A percentile compares a stretch with the other conserved stretches of the same genome.
phyloP scores from a whole-genome alignment of 2,329 filamentous ascomycete species.

The Cercospora nicotianae region DNA sequence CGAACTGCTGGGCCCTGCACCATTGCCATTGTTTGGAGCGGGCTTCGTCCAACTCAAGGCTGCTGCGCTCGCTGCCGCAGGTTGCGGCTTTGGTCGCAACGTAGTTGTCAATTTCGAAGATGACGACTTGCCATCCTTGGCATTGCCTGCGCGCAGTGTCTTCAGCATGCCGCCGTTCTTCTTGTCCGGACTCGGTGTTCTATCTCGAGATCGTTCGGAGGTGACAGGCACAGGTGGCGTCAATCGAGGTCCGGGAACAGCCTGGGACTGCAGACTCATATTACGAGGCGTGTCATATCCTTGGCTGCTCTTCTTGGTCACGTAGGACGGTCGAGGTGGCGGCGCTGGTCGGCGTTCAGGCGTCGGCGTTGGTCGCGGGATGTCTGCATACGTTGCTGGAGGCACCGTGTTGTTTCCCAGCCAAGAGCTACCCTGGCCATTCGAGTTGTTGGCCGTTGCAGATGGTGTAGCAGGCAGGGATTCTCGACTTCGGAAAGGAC shows the following conservation, averaged over 20 bases:
- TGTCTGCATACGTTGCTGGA: conserved; percentile 73
- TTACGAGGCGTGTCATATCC: conserved; percentile 30
- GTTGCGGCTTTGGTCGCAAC: conserved; percentile 48
- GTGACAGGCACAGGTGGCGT: conserved; percentile 22
- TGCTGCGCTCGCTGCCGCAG: conserved; percentile 62
- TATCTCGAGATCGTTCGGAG: conserved; percentile 41
- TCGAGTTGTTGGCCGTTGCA: conserved; percentile 15
- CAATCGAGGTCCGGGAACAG: conserved; percentile 18
- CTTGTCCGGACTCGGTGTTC: conserved; percentile 64
- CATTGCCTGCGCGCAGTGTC: conserved; percentile 34
- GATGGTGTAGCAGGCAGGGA: conserved; percentile 24
- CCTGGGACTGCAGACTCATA: conserved; percentile 31
- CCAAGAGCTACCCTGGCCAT: conserved; percentile 45
- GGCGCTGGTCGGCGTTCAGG: conserved; percentile 30
- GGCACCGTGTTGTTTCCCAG: conserved; percentile 82
- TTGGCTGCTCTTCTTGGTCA: conserved; percentile 50
- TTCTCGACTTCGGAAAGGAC: conserved; percentile 31
- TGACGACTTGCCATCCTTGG: conserved; percentile 33
- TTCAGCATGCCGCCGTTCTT: conserved; percentile 55
- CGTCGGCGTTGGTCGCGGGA: conserved; percentile 61
- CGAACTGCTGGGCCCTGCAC: conserved; percentile 11
- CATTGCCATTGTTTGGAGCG: conserved; percentile 6
- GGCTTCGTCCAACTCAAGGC: conserved; percentile 59
- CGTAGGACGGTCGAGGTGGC: conserved; percentile 50
- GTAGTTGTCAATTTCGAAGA: conserved; percentile 49